Evolutionary conservation across 2,329 filamentous ascomycete genomes (phyloP), one percentile per base, ranked within the genome.

Genomic region (Aureobasidium melanogenum): DNA sequence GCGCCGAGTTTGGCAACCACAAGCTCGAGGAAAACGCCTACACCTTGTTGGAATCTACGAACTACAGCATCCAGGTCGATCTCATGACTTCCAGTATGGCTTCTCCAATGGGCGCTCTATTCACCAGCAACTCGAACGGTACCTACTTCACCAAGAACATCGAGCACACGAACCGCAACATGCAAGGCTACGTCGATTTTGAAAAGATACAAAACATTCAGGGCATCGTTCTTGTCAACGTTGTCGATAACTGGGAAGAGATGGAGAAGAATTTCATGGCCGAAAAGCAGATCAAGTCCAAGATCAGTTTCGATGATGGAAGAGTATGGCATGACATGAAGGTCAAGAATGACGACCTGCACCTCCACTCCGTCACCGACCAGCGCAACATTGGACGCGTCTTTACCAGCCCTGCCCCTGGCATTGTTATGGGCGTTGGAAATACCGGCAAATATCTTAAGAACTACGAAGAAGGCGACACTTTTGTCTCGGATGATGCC

Each of bases 31-130:
- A 93, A 71, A 82, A 85, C 68, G 90, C 89, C 2, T 99, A 97
- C 74, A 99, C 94, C 0, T 83, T 99, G 51, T 81, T 99, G 43
- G 93, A 97, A 75, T 94, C 92, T 69, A 97, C 94, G 44, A 93
- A 96, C 71, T 97, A 99, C 78, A 97, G 93, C 77, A 91, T 99
- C 67, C 93, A 97, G 75, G 86, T 99, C 60, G 92, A 97, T 73
- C 92, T 97, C 65, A 87, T 93, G 82, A 90, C 88, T 1, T 81
- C 80, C 12, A 76, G 74, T 61, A 82, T 82, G 14, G 82, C 81
- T 1, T 84, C 82, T 39, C 84, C 88, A 0, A 93, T 96, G 84
- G 95, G 94, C 36, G 86, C 88, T 12, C 80, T 99, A 61, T 93
- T 97, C 70, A 96, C 91, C 6, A 97, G 93, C 71, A 99, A 99